phyloP scores from a whole-genome alignment of 2,329 filamentous ascomycete genomes.

The Dactylellina drechsleri region DNA sequence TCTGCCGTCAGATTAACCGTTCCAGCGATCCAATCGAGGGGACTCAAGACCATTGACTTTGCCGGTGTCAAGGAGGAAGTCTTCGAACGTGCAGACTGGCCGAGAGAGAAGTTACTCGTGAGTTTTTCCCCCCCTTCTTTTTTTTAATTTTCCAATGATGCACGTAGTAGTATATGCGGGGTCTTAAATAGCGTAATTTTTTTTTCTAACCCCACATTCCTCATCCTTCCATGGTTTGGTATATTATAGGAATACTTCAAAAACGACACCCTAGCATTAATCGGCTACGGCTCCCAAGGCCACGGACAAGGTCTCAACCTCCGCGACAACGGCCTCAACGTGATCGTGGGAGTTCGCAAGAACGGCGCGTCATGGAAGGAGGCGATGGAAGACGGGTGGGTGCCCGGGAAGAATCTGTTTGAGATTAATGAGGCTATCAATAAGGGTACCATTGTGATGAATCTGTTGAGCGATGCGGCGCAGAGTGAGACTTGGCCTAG shows the following conservation, averaged over 20 bases:
- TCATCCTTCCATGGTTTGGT: not conserved
- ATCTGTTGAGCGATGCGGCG: conserved; percentile 95
- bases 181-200: not conserved
- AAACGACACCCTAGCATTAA: conserved; percentile 98
- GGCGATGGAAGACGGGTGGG: conserved; percentile 95
- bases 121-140: conserved; percentile 60
- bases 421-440: conserved; percentile 96
- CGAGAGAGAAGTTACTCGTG: conserved; percentile 95
- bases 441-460: conserved; percentile 97
- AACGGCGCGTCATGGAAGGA: conserved; percentile 98
- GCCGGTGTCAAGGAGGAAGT: conserved; percentile 94
- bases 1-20: conserved; percentile 64
- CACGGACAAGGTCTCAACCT: conserved; percentile 99
- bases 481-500: conserved; percentile 98
- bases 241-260: conserved; percentile 91
- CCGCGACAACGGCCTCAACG: conserved; percentile 98
- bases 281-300: conserved; percentile 81
- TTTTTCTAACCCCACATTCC: conserved; percentile 50
- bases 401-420: conserved; percentile 98
- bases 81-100: conserved; percentile 98
- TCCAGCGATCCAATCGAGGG: conserved; percentile 76
- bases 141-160: conserved; percentile 22
- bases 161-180: conserved; percentile 24
- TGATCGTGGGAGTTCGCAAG: conserved; percentile 98
- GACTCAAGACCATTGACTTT: conserved; percentile 99